Evolutionary conservation across 2,329 filamentous ascomycete genomes (phyloP).

Genomic region (Epichloe aotearoae): DNA sequence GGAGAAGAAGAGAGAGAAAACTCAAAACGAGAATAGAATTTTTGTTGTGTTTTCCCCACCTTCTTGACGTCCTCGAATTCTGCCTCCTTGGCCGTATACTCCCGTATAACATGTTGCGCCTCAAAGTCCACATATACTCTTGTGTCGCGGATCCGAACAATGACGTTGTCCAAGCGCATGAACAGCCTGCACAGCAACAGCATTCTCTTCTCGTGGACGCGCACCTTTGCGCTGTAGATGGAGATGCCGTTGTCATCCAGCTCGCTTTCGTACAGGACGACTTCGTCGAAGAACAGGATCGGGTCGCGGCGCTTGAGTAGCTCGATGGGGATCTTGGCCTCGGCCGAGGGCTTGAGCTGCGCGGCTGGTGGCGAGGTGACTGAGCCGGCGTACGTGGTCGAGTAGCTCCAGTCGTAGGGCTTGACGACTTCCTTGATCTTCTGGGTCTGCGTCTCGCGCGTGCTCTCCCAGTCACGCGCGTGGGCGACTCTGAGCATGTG

Average conservation of each 20-base stretch:
- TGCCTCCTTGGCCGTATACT: conserved; percentile 83
- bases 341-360: conserved; percentile 14
- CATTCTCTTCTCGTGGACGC: conserved; percentile 83
- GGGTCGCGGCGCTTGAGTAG: conserved; percentile 81
- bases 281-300: conserved; percentile 92
- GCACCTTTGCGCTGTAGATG: conserved; percentile 76
- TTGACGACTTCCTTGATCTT: conserved; percentile 89
- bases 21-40: too few relatives aligned
- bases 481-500: conserved; percentile 91
- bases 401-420: conserved; percentile 98
- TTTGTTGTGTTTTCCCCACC: conserved; percentile 30
- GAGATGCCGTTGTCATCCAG: conserved; percentile 95
- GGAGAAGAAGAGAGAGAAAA: conserved; percentile 3
- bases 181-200: conserved; percentile 78
- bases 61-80: conserved; percentile 62
- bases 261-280: conserved; percentile 94
- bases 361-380: conserved; percentile 13
- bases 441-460: conserved; percentile 60
- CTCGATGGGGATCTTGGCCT: conserved; percentile 60
- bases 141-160: conserved; percentile 80
- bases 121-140: conserved; percentile 84
- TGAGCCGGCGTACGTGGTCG: conserved; percentile 72
- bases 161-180: conserved; percentile 81
- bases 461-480: conserved; percentile 68
- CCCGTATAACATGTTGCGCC: conserved; percentile 64